These are phyloP conservation scores for Aspergillus funiculosus DNA, from an alignment of 495 filamentous ascomycete genomes.

Conservation along the genomic window DNA sequence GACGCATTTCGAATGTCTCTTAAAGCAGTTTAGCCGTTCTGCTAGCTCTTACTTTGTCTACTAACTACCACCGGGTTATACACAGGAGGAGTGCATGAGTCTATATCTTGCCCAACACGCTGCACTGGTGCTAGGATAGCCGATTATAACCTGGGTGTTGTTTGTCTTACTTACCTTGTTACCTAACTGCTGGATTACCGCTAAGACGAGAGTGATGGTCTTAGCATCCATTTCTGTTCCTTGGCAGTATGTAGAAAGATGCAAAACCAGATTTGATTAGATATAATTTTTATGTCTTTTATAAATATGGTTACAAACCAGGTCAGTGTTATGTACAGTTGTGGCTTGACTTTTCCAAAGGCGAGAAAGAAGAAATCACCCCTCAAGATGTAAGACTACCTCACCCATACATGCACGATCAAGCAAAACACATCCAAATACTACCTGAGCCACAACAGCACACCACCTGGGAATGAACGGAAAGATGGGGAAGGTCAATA, in stretches of 20 bases:
- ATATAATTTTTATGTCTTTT: constrained; percentile 19
- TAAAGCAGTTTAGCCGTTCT: no score
- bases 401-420: constrained; percentile 14
- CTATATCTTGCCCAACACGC: no score
- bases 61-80: no score
- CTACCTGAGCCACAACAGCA: constrained; percentile 19
- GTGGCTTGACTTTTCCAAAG: constrained; percentile 17
- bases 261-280: constrained; percentile 8
- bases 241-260: not conserved
- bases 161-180: no score
- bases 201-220: no score
- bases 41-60: no score
- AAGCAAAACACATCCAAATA: constrained; percentile 14
- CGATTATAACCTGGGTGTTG: no score
- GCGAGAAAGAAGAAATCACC: constrained; percentile 4
- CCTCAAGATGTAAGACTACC: constrained; percentile 9
- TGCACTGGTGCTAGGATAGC: no score
- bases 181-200: no score
- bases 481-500: constrained; percentile 25
- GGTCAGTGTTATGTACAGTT: constrained; percentile 24
- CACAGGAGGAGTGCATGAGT: no score
- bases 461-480: constrained; percentile 26
- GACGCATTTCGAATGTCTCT: no score
- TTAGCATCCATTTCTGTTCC: no score
- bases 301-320: constrained; percentile 28